A percentile compares a stretch with the other conserved stretches of the same genome.
Evolutionary conservation across 495 filamentous ascomycete species (phyloP).

Genomic region (Trichoderma reesei): DNA sequence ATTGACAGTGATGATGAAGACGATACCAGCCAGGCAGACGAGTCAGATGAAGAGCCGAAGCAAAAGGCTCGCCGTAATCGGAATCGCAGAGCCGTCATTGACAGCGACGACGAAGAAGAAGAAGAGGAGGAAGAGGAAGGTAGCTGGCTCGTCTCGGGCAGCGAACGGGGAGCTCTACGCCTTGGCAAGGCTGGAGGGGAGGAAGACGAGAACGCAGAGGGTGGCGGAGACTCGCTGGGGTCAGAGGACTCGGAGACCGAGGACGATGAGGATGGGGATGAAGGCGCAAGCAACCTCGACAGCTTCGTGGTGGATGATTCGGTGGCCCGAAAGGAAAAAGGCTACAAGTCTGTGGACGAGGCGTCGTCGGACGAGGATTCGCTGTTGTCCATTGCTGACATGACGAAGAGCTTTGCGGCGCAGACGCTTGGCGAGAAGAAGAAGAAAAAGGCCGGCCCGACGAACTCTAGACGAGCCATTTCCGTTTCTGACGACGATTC

Average conservation of each 20-base stretch:
- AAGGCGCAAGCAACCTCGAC: constrained; percentile 36
- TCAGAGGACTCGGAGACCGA: constrained; percentile 45
- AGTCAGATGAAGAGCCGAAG: not conserved
- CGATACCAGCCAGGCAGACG: not conserved
- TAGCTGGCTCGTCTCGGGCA: constrained; percentile 64
- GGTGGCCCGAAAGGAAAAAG: constrained; percentile 18
- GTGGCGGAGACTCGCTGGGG: constrained; percentile 66
- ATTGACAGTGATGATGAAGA: constrained; percentile 39
- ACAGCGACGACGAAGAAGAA: constrained; percentile 54
- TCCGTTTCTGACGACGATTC: constrained; percentile 19
- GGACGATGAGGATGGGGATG: constrained; percentile 25
- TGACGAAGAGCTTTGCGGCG: constrained; percentile 13
- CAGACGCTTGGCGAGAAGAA: constrained; percentile 14
- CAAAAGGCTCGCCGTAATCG: constrained; percentile 29
- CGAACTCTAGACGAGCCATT: not conserved
- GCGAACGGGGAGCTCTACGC: constrained; percentile 42
- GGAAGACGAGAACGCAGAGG: constrained; percentile 80
- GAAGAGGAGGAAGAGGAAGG: constrained; percentile 65
- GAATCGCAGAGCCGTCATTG: constrained; percentile 46
- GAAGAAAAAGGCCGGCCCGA: not conserved
- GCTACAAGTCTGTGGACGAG: constrained; percentile 29
- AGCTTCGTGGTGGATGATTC: constrained; percentile 40
- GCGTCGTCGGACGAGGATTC: constrained; percentile 27
- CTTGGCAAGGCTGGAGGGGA: constrained; percentile 71
- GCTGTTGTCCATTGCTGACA: constrained; percentile 10